These are phyloP conservation scores for Antrodiella citrinella DNA, from an alignment of 768 basidiomycete species.

Conservation along the genomic window DNA sequence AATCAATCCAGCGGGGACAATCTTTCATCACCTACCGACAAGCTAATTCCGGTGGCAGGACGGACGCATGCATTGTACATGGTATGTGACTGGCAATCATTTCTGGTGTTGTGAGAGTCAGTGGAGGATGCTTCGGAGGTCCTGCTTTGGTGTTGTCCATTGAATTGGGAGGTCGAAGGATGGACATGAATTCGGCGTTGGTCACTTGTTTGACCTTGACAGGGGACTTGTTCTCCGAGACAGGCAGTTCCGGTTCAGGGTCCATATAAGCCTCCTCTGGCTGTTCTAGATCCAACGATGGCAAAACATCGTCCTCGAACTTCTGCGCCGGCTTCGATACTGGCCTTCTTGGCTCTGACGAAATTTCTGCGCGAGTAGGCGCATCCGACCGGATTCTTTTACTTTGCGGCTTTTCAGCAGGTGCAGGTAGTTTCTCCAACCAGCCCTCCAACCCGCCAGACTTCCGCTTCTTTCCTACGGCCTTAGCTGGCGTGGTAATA, in stretches of 20 bases:
- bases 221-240: conserved; percentile 2
- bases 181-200: conserved; percentile 40
- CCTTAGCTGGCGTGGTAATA: neutral
- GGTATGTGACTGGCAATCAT: conserved; percentile 65
- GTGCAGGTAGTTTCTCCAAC: neutral
- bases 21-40: conserved; percentile 37
- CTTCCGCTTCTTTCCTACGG: neutral
- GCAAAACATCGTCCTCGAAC: neutral
- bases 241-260: neutral
- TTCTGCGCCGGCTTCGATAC: neutral
- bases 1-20: no score
- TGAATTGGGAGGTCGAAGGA: conserved; percentile 44
- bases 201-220: conserved; percentile 23
- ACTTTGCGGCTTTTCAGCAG: neutral
- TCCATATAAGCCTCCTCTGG: neutral
- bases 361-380: no score
- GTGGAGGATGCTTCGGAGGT: conserved; percentile 41
- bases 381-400: neutral
- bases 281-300: neutral
- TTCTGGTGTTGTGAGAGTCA: conserved; percentile 52
- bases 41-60: conserved; percentile 70
- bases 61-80: conserved; percentile 62
- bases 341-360: no score
- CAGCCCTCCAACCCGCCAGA: neutral
- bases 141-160: conserved; percentile 24